Conservation (phyloP, 2,329 filamentous ascomycete species). For the Pleoardoris graminearum region DNA sequence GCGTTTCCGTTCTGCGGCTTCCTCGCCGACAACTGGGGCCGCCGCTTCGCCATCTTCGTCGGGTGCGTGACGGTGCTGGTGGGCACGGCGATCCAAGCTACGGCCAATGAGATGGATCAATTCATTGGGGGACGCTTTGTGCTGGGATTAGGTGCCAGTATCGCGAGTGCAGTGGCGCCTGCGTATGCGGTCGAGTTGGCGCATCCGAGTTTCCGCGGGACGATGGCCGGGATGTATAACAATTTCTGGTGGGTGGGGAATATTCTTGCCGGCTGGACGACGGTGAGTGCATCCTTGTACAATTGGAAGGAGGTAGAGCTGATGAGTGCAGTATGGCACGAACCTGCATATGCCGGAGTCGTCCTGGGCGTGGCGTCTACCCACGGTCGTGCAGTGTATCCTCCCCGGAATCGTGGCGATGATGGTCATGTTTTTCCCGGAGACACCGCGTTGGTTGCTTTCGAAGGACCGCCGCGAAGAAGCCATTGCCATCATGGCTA, state of each 20-base stretch:
- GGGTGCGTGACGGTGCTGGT: constrained; percentile 58
- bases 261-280: constrained; percentile 59
- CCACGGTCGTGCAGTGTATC: constrained; percentile 37
- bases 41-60: constrained; percentile 60
- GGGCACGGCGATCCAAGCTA: constrained; percentile 56
- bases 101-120: constrained; percentile 52
- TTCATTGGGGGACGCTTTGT: constrained; percentile 57
- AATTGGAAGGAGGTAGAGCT: neutral
- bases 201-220: constrained; percentile 63
- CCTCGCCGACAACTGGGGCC: constrained; percentile 51
- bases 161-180: constrained; percentile 60
- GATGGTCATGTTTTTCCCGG: constrained; percentile 59
- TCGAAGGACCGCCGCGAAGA: constrained; percentile 59
- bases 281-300: constrained; percentile 46
- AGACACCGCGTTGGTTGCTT: constrained; percentile 64
- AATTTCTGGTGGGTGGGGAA: constrained; percentile 54
- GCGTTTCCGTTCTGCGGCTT: constrained; percentile 53
- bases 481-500: constrained; percentile 60
- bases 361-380: constrained; percentile 58
- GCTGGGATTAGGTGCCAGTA: constrained; percentile 55
- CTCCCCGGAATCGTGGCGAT: constrained; percentile 49
- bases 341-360: constrained; percentile 44
- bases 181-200: constrained; percentile 64
- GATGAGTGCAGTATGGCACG: constrained; percentile 29
- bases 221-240: constrained; percentile 62